These are phyloP conservation scores for Hortiboletus flavorubellus DNA, from an alignment of 768 basidiomycete genomes.

Conservation along the genomic window DNA sequence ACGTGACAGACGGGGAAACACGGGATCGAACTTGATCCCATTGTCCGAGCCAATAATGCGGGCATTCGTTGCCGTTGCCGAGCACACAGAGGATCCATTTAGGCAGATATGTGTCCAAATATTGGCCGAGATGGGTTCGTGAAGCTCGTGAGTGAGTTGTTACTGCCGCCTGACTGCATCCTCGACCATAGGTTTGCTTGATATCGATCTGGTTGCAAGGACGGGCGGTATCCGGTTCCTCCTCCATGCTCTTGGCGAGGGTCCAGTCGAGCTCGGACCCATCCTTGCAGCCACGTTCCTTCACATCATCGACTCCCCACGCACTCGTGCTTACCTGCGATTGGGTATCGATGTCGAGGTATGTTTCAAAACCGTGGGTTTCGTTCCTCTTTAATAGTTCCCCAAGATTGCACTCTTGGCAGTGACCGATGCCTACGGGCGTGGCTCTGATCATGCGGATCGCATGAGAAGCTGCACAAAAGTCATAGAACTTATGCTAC, in stretches of 20 bases:
- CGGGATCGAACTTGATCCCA: constrained; percentile 47
- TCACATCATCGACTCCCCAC: constrained; percentile 80
- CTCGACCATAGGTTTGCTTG: constrained; percentile 67
- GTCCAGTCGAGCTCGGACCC: constrained; percentile 77
- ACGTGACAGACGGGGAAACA: constrained; percentile 37
- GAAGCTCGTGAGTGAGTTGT: constrained; percentile 3
- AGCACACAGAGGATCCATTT: constrained; percentile 89
- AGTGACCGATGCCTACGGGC: constrained; percentile 91
- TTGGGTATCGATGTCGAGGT: constrained; percentile 92
- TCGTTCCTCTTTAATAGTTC: neutral
- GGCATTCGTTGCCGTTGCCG: constrained; percentile 89
- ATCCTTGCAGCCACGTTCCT: constrained; percentile 79
- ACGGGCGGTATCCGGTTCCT: constrained; percentile 86
- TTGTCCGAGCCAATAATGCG: constrained; percentile 78
- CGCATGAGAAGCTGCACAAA: constrained; percentile 74
- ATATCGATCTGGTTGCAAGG: constrained; percentile 75
- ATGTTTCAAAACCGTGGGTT: constrained; percentile 11
- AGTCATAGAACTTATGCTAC: constrained; percentile 78
- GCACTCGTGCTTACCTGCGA: constrained; percentile 70
- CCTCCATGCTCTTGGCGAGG: constrained; percentile 85
- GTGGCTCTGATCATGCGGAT: constrained; percentile 73
- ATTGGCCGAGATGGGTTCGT: constrained; percentile 82
- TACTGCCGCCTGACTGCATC: constrained; percentile 8
- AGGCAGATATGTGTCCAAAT: constrained; percentile 80
- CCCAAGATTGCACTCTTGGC: constrained; percentile 78